A percentile compares a stretch with the other conserved stretches of the same genome.
These are phyloP conservation scores for Colletotrichum graminicola DNA, from an alignment of 2,329 filamentous ascomycete genomes.

Conservation along the genomic window DNA sequence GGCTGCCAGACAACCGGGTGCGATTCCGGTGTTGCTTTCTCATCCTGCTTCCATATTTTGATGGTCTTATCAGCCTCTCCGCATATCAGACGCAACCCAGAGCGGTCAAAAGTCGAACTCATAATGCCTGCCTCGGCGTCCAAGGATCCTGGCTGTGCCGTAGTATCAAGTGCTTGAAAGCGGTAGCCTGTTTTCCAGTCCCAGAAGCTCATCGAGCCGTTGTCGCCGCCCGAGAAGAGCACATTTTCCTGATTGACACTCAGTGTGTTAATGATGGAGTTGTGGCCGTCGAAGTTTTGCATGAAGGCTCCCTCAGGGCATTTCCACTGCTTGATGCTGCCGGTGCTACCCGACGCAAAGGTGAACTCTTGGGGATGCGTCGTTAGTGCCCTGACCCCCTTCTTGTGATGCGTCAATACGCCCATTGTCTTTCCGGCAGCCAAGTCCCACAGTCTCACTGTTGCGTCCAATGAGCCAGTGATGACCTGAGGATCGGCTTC, in stretches of 20 bases:
- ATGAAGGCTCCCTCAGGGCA: conserved; percentile 98
- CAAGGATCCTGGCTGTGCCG: conserved; percentile 91
- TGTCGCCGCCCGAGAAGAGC: conserved; percentile 92
- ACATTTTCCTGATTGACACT: conserved; percentile 96
- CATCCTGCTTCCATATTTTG: conserved; percentile 97
- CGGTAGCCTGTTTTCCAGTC: conserved; percentile 98
- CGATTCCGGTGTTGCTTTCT: conserved; percentile 88
- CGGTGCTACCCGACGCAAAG: conserved; percentile 91
- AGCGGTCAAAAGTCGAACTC: conserved; percentile 91
- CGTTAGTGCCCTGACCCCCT: conserved; percentile 88
- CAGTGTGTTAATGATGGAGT: conserved; percentile 94
- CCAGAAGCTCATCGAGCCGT: conserved; percentile 97
- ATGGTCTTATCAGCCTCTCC: conserved; percentile 99
- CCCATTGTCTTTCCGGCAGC: conserved; percentile 97
- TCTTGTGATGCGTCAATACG: conserved; percentile 97
- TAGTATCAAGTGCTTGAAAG: conserved; percentile 90
- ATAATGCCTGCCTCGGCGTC: conserved; percentile 96
- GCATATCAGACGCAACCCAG: conserved; percentile 88
- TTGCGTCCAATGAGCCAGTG: conserved; percentile 90
- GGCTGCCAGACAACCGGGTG: conserved; percentile 96
- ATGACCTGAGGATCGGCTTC: conserved; percentile 98
- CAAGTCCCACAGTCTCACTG: conserved; percentile 93
- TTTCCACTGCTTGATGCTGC: conserved; percentile 99
- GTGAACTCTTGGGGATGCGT: conserved; percentile 95
- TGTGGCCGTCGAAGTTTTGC: conserved; percentile 98